Conservation (phyloP, 768 basidiomycete species). For the Mycena haematopus region DNA sequence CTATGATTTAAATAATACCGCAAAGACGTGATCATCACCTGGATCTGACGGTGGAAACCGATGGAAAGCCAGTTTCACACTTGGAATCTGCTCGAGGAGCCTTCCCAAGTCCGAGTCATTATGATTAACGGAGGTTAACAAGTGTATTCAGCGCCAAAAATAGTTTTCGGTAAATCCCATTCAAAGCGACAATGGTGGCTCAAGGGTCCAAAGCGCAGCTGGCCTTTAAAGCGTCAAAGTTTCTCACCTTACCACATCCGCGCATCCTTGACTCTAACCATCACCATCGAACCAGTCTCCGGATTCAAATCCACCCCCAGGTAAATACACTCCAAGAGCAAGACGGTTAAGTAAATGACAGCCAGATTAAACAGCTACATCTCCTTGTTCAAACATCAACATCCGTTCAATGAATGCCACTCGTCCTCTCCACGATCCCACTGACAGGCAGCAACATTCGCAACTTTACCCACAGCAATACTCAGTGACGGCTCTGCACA, state of each 20-base stretch:
- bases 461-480: neutral
- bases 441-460: neutral
- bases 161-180: no score
- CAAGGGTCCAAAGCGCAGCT: neutral
- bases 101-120: no score
- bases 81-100: no score
- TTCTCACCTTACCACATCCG: neutral
- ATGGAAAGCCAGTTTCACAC: no score
- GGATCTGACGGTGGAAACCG: no score
- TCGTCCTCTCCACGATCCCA: neutral
- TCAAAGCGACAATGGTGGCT: neutral
- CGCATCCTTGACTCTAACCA: neutral
- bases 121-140: no score
- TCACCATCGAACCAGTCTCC: neutral
- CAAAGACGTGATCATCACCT: no score
- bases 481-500: constrained; percentile 1
- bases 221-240: neutral
- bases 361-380: neutral
- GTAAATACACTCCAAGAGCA: no score
- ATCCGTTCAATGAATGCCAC: neutral
- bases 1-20: no score
- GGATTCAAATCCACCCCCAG: neutral
- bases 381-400: neutral
- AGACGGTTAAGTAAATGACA: neutral
- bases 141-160: no score